Percentiles rank a stretch among this genome's conserved stretches.
phyloP scores from a whole-genome alignment of 257 asterid genomes.

The Craterostigma plantagineum region DNA sequence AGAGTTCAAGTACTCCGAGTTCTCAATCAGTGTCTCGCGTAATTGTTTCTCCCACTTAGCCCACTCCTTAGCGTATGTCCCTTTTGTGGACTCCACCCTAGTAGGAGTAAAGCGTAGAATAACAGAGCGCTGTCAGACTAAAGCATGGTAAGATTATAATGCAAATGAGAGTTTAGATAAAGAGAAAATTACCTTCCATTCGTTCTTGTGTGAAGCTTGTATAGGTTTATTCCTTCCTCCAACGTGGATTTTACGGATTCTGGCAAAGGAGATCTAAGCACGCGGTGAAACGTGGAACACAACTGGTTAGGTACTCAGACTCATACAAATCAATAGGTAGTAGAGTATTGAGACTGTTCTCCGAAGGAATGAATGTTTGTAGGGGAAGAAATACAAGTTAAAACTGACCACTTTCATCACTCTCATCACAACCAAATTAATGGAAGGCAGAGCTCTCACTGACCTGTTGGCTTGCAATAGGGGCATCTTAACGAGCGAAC shows the following conservation, averaged over 20 bases:
- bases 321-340: slow-evolving; percentile 6
- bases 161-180: slow-evolving; percentile 1
- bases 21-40: slow-evolving; percentile 36
- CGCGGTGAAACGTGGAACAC: slow-evolving; percentile 12
- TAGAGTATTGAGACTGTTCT: neutral
- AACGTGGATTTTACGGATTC: slow-evolving; percentile 44
- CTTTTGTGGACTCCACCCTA: slow-evolving; percentile 78
- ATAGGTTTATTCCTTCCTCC: slow-evolving; percentile 73
- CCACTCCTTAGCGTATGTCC: slow-evolving; percentile 65
- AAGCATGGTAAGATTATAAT: neutral
- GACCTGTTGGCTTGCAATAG: slow-evolving; percentile 63
- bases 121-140: neutral
- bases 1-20: slow-evolving; percentile 62
- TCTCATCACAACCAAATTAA: too few species aligned
- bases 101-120: slow-evolving; percentile 10
- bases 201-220: slow-evolving; percentile 44
- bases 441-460: neutral
- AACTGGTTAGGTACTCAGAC: slow-evolving; percentile 8
- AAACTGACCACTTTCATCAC: neutral
- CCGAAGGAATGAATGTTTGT: too few species aligned
- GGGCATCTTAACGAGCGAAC: slow-evolving; percentile 88
- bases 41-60: slow-evolving; percentile 70
- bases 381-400: neutral
- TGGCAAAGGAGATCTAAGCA: slow-evolving; percentile 66
- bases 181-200: slow-evolving; percentile 43